A percentile compares a stretch with the other conserved stretches of the same genome.
phyloP scores from a whole-genome alignment of 169 alveolate species.

The Eimeria acervulina region DNA sequence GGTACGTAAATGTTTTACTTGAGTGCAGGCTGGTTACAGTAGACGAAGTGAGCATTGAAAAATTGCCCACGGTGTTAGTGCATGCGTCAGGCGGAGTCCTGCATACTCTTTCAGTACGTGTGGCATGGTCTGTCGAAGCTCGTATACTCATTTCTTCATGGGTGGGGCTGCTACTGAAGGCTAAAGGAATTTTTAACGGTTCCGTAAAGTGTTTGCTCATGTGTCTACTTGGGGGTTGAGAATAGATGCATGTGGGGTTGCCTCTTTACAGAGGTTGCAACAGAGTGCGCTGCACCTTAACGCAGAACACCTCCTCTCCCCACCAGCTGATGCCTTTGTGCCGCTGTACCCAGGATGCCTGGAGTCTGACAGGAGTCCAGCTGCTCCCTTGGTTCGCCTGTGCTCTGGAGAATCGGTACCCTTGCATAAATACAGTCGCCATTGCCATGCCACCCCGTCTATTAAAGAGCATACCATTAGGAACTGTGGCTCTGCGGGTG shows the following conservation, averaged over 20 bases:
- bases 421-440: background rate
- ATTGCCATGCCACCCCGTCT: background rate
- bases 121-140: too few relatives aligned
- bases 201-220: too few relatives aligned
- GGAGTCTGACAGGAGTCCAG: background rate
- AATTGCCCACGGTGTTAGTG: background rate
- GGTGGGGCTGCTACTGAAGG: too few relatives aligned
- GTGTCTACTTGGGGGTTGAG: too few relatives aligned
- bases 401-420: background rate
- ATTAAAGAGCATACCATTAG: background rate
- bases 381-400: background rate
- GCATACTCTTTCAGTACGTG: too few relatives aligned
- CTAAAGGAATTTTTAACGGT: too few relatives aligned
- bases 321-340: background rate
- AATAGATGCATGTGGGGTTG: background rate
- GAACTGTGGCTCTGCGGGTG: background rate
- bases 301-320: background rate
- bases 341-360: background rate
- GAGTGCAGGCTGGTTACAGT: background rate
- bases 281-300: background rate
- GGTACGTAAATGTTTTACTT: background rate
- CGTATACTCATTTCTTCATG: too few relatives aligned
- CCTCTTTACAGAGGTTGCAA: background rate
- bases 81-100: background rate
- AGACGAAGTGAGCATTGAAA: background rate